These are phyloP conservation scores for Zygotorulaspora danielsina DNA, from an alignment of 805 yeast species.

Conservation along the genomic window DNA sequence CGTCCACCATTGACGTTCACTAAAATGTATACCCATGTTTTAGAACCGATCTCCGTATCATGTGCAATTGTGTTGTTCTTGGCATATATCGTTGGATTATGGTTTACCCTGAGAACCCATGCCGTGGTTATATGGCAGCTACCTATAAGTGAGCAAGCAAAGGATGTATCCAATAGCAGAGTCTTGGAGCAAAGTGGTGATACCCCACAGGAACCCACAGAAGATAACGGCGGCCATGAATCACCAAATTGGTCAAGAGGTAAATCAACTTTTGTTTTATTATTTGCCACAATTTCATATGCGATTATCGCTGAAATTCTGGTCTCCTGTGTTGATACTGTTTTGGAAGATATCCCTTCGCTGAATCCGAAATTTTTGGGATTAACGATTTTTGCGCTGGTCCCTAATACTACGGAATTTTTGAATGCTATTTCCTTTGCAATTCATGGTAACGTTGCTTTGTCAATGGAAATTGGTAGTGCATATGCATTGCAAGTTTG, in stretches of 20 bases:
- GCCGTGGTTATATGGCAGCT: slow-evolving; percentile 95
- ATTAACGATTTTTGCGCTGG: slow-evolving; percentile 88
- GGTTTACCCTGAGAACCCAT: slow-evolving; percentile 92
- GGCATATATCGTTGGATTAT: slow-evolving; percentile 82
- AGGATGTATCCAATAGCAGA: slow-evolving; percentile 20
- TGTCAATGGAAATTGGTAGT: slow-evolving; percentile 96
- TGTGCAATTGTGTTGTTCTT: slow-evolving; percentile 78
- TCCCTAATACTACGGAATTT: slow-evolving; percentile 96
- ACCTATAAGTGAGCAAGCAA: slow-evolving; percentile 40
- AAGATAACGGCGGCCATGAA: slow-evolving; percentile 72
- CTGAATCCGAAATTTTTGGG: slow-evolving; percentile 89
- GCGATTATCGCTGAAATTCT: slow-evolving; percentile 92
- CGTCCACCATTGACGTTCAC: slow-evolving; percentile 75
- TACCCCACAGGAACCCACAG: slow-evolving; percentile 21
- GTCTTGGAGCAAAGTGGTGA: slow-evolving; percentile 10
- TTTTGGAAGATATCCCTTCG: slow-evolving; percentile 62
- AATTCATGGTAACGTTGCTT: slow-evolving; percentile 89
- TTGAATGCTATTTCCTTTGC: slow-evolving; percentile 97
- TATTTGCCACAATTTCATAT: slow-evolving; percentile 80
- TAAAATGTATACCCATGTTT: slow-evolving; percentile 56
- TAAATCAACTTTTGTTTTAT: slow-evolving; percentile 75
- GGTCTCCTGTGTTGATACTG: slow-evolving; percentile 89
- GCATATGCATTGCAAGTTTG: slow-evolving; percentile 97
- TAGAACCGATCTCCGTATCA: slow-evolving; percentile 75
- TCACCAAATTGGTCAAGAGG: slow-evolving; percentile 95